Percentiles rank a stretch among this genome's conserved stretches.
These are phyloP conservation scores for Hydnomerulius pinastri DNA, from an alignment of 768 basidiomycete genomes.

Conservation along the genomic window DNA sequence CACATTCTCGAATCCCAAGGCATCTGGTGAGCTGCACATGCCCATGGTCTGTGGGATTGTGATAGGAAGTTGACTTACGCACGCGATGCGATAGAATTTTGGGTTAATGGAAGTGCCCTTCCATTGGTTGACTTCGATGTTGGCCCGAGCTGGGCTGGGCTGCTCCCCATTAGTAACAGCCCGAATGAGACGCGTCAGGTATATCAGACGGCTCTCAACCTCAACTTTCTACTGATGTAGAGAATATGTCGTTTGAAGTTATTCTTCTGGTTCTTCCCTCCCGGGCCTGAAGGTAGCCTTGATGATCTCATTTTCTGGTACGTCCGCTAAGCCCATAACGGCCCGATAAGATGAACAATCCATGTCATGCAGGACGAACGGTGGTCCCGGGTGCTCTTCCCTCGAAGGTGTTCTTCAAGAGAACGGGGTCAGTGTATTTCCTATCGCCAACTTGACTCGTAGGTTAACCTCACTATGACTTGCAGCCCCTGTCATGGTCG, in stretches of 20 bases:
- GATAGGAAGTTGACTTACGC: not conserved
- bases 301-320: conserved; percentile 81
- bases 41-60: not conserved
- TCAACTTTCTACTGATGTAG: not conserved
- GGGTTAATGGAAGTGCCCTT: conserved; percentile 63
- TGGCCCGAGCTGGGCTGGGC: conserved; percentile 74
- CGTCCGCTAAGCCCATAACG: not conserved
- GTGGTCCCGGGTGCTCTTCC: conserved; percentile 80
- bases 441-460: conserved; percentile 19
- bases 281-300: conserved; percentile 67
- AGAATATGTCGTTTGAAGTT: conserved; percentile 42
- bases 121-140: conserved; percentile 73
- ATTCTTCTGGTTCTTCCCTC: conserved; percentile 87
- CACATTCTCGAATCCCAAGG: conserved; percentile 68
- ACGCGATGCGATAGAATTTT: conserved; percentile 54
- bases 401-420: conserved; percentile 73
- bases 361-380: conserved; percentile 59
- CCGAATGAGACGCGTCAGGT: conserved; percentile 71
- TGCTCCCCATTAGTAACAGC: conserved; percentile 66
- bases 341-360: not conserved
- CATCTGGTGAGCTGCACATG: conserved; percentile 44
- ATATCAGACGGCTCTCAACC: not conserved
- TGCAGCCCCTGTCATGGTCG: conserved; percentile 68
- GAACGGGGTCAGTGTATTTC: conserved; percentile 56
- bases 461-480: not conserved